Percentiles rank a stretch among this genome's conserved stretches.
Conservation (phyloP, 352 stramenopile species). For the Globisporangium abappressorium region DNA sequence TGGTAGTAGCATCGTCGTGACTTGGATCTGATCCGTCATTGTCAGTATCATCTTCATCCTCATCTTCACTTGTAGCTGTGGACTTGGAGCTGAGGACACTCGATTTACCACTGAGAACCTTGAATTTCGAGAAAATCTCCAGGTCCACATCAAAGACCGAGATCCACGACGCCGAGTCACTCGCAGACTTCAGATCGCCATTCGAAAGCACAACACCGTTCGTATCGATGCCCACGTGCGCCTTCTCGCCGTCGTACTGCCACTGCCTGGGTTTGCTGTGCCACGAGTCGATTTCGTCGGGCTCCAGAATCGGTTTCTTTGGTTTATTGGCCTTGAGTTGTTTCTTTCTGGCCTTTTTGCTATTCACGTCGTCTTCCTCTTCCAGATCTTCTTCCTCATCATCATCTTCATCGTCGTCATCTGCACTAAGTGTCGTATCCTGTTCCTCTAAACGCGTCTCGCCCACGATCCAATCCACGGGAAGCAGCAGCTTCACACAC, state of each 20-base stretch:
- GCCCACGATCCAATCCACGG: slow-evolving; percentile 61
- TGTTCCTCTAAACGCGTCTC: slow-evolving; percentile 48
- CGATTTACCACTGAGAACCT: slow-evolving; percentile 4
- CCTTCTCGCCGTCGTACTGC: slow-evolving; percentile 42
- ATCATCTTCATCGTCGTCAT: slow-evolving; percentile 35
- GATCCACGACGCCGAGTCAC: slow-evolving; percentile 14
- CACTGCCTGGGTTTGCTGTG: slow-evolving; percentile 16
- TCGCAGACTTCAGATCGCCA: slow-evolving; percentile 18
- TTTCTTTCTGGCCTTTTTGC: slow-evolving; percentile 18
- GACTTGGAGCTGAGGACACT: slow-evolving; percentile 2
- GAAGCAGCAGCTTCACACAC: slow-evolving; percentile 49
- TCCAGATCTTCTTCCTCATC: slow-evolving; percentile 33
- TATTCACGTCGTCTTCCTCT: slow-evolving; percentile 30
- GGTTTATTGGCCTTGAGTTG: slow-evolving; percentile 21
- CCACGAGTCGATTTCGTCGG: slow-evolving; percentile 30
- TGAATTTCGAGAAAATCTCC: slow-evolving; percentile 19
- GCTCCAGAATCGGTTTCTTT: slow-evolving; percentile 29
- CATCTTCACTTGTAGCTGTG: slow-evolving; percentile 13
- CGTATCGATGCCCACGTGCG: slow-evolving; percentile 24
- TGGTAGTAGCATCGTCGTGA: neutral
- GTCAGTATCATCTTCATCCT: slow-evolving; percentile 22
- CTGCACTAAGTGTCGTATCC: slow-evolving; percentile 18
- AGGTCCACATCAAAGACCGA: slow-evolving; percentile 20
- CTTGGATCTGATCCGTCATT: slow-evolving; percentile 1
- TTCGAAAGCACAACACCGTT: neutral